These are phyloP conservation scores for Circinella umbellata DNA, from an alignment of 371 early-diverging fungal species.

Conservation along the genomic window DNA sequence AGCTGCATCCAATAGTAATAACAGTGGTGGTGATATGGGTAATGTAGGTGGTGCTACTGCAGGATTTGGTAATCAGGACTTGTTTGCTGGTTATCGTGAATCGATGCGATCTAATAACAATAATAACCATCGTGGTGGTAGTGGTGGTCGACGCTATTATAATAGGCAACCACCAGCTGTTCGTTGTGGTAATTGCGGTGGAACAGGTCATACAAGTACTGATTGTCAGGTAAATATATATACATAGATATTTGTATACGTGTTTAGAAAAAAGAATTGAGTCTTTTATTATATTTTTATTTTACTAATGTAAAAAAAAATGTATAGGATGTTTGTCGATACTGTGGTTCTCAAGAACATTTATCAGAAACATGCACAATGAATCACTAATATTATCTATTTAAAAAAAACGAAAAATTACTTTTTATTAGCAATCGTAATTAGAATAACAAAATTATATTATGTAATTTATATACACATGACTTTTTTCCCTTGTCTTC, in stretches of 20 bases:
- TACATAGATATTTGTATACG: background rate
- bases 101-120: slow-evolving; percentile 21
- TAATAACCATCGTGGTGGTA: background rate
- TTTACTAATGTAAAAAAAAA: background rate
- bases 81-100: slow-evolving; percentile 26
- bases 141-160: slow-evolving; percentile 5
- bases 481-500: no score
- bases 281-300: background rate
- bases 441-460: no score
- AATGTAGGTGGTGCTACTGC: slow-evolving; percentile 21
- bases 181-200: slow-evolving; percentile 60
- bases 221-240: slow-evolving; percentile 48
- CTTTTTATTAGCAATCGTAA: no score
- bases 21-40: background rate
- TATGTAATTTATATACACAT: no score
- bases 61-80: slow-evolving; percentile 29
- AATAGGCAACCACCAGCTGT: slow-evolving; percentile 18
- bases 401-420: background rate
- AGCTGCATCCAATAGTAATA: background rate
- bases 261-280: background rate
- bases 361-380: slow-evolving; percentile 42
- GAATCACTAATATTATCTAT: slow-evolving; percentile 10
- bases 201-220: slow-evolving; percentile 53
- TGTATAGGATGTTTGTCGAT: slow-evolving; percentile 40
- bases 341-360: slow-evolving; percentile 43